Evolutionary conservation across 805 yeast genomes (phyloP).

Genomic region (Ascoidea asiatica): DNA sequence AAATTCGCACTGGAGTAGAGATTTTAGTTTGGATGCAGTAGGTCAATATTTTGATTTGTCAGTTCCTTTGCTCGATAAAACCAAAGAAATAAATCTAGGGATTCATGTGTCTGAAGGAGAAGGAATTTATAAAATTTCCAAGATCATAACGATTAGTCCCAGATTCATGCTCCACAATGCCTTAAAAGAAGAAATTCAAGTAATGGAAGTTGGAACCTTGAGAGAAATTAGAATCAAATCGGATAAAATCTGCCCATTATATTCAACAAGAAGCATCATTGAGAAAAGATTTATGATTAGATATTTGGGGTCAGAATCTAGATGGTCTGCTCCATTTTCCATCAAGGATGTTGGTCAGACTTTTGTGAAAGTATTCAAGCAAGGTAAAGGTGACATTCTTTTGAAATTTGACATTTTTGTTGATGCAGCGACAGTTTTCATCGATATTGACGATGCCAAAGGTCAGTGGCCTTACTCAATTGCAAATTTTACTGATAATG

Average conservation of each 20-base stretch:
- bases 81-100: constrained; percentile 64
- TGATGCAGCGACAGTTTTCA: constrained; percentile 74
- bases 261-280: constrained; percentile 35
- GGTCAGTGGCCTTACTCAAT: constrained; percentile 88
- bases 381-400: constrained; percentile 52
- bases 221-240: constrained; percentile 32
- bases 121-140: constrained; percentile 68
- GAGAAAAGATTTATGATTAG: constrained; percentile 50
- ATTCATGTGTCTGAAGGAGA: constrained; percentile 67
- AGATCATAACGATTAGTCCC: constrained; percentile 71
- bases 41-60: constrained; percentile 62
- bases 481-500: constrained; percentile 79
- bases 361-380: constrained; percentile 54
- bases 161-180: constrained; percentile 64
- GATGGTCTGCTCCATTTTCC: constrained; percentile 83
- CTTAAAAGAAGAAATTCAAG: constrained; percentile 37
- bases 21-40: constrained; percentile 76
- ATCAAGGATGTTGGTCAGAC: constrained; percentile 77
- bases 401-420: constrained; percentile 59
- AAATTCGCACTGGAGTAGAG: constrained; percentile 59
- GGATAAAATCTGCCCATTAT: constrained; percentile 39
- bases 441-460: constrained; percentile 59
- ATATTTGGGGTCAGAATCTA: constrained; percentile 38
- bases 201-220: constrained; percentile 59
- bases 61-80: constrained; percentile 32